phyloP scores from a whole-genome alignment of 345 rosid genomes.

The Hevea brasiliensis region DNA sequence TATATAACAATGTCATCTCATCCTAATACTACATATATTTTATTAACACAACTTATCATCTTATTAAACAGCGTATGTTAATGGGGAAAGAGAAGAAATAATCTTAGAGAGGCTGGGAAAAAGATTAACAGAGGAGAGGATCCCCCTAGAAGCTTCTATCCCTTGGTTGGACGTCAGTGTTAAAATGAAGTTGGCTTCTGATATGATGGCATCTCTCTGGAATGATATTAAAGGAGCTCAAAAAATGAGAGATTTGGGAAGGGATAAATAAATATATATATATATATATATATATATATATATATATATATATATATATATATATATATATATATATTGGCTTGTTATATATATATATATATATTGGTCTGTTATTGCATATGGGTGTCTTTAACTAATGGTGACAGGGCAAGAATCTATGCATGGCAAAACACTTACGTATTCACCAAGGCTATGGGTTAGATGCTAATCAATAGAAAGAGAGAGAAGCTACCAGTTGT shows the following conservation, averaged over 20 bases:
- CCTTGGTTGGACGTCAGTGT: slow-evolving; percentile 25
- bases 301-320: too few species aligned
- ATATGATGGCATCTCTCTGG: slow-evolving; percentile 16
- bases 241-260: slow-evolving; percentile 41
- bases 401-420: slow-evolving; percentile 28
- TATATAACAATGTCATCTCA: not conserved
- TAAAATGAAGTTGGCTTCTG: slow-evolving; percentile 40
- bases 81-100: slow-evolving; percentile 13
- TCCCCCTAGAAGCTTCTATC: too few species aligned
- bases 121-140: not conserved
- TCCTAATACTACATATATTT: too few species aligned
- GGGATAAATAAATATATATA: slow-evolving; percentile 27
- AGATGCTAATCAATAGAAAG: slow-evolving; percentile 20
- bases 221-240: too few species aligned
- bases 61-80: slow-evolving; percentile 21
- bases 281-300: too few species aligned
- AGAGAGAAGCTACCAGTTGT: slow-evolving; percentile 26
- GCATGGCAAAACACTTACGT: slow-evolving; percentile 37
- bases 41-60: too few species aligned
- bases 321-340: too few species aligned
- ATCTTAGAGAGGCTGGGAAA: slow-evolving; percentile 9
- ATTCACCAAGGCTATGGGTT: slow-evolving; percentile 46
- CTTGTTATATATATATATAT: too few species aligned
- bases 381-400: too few species aligned
- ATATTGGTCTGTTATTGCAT: too few species aligned